These are phyloP conservation scores for Bothriochloa decipiens DNA, from an alignment of 176 grass and related monocot genomes.

Conservation along the genomic window DNA sequence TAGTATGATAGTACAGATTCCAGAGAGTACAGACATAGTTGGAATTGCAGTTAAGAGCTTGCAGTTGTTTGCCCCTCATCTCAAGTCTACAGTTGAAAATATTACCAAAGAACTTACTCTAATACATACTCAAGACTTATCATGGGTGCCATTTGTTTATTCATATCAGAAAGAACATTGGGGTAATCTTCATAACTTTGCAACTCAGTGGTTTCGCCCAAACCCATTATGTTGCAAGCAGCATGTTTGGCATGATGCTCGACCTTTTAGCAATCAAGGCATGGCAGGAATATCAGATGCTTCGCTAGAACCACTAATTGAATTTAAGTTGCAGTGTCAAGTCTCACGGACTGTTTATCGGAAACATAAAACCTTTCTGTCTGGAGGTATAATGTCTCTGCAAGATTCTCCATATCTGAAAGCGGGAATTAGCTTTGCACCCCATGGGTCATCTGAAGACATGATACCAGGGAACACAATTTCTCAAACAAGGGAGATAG, in stretches of 20 bases:
- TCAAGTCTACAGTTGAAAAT: not conserved
- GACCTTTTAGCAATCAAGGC: too few species aligned
- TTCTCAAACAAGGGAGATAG: not conserved
- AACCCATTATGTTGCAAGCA: too few species aligned
- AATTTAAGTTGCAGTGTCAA: not conserved
- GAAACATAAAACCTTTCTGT: not conserved
- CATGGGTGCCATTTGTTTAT: not conserved
- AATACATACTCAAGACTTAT: not conserved
- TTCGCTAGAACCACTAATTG: too few species aligned
- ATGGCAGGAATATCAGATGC: too few species aligned
- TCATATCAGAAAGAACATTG: not conserved
- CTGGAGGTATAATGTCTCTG: not conserved
- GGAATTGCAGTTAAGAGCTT: not conserved
- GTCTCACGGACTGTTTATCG: not conserved
- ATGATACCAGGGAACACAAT: not conserved
- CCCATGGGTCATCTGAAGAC: not conserved
- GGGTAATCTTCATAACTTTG: too few species aligned
- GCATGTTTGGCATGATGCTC: too few species aligned
- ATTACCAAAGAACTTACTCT: slow-evolving; percentile 1
- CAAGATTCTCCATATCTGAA: not conserved
- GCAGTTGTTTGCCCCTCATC: not conserved
- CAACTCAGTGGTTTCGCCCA: too few species aligned
- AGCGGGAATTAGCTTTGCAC: not conserved
- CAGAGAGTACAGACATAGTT: slow-evolving; percentile 8
- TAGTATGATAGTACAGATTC: not conserved